These are phyloP conservation scores for Naganishia kalamii DNA, from an alignment of 768 basidiomycete species.

Conservation along the genomic window DNA sequence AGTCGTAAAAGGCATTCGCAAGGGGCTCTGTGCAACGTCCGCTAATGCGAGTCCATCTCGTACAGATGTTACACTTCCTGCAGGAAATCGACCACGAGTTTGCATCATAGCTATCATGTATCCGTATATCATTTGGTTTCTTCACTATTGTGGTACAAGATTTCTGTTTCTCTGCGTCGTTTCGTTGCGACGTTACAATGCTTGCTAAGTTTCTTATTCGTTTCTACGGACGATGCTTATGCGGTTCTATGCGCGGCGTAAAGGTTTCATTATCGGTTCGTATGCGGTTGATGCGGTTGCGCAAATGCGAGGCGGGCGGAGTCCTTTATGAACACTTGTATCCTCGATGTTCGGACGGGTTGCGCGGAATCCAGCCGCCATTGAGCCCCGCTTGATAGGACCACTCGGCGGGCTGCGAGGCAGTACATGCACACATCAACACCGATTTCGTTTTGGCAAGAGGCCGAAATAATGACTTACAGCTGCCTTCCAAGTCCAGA, in stretches of 20 bases:
- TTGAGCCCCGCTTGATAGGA: constrained; percentile 72
- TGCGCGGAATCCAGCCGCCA: constrained; percentile 75
- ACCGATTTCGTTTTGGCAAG: not conserved
- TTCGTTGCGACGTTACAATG: not conserved
- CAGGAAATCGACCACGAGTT: constrained; percentile 3
- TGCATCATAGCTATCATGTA: not conserved
- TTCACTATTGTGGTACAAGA: constrained; percentile 6
- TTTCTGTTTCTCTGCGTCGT: not conserved
- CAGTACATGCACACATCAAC: not conserved
- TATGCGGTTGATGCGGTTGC: too few relatives aligned
- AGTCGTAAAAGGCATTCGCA: constrained; percentile 28
- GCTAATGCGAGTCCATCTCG: not conserved
- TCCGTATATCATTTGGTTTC: constrained; percentile 10
- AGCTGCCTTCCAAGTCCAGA: constrained; percentile 37
- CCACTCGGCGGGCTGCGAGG: constrained; percentile 70
- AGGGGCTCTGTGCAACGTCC: not conserved
- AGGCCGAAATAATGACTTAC: not conserved
- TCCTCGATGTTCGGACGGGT: constrained; percentile 54
- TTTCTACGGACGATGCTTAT: not conserved
- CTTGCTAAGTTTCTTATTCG: not conserved
- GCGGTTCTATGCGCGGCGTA: not conserved
- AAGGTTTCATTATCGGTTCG: not conserved
- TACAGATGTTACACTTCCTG: not conserved
- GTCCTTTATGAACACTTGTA: constrained; percentile 23
- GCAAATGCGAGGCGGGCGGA: not conserved